A percentile compares a stretch with the other conserved stretches of the same genome.
Evolutionary conservation across 2,329 filamentous ascomycete species (phyloP).

Genomic region (Xylaria sp.): DNA sequence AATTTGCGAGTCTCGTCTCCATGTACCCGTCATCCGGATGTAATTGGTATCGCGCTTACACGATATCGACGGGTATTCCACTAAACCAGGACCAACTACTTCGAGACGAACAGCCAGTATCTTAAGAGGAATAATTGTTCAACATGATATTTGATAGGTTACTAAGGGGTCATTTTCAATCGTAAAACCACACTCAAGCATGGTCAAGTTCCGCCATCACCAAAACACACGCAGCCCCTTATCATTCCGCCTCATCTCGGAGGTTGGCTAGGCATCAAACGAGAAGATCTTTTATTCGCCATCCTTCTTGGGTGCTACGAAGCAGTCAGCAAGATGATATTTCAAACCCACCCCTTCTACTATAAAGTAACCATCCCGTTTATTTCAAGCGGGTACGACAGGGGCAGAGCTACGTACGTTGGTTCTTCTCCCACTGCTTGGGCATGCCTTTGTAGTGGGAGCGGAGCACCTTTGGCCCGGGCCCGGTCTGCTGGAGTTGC

Average conservation of each 20-base stretch:
- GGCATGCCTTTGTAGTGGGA: conserved; percentile 47
- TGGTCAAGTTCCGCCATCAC: not conserved
- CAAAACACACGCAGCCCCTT: not conserved
- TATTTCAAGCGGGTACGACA: not conserved
- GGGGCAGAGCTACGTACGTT: conserved; percentile 28
- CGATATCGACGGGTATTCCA: not conserved
- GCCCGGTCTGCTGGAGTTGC: conserved; percentile 27
- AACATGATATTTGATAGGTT: not conserved
- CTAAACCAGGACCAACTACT: not conserved
- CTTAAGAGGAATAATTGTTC: not conserved
- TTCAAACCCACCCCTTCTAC: not conserved
- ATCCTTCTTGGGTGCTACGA: conserved; percentile 42
- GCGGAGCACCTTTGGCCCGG: conserved; percentile 39
- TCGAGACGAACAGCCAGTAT: not conserved
- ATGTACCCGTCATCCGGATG: not conserved
- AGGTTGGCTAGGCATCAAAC: not conserved
- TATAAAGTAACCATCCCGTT: not conserved
- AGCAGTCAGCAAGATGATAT: conserved; percentile 24
- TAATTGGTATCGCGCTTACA: not conserved
- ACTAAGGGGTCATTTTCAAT: too few species aligned
- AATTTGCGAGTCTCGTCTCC: not conserved
- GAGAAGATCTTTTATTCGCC: conserved; percentile 9
- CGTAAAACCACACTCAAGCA: not conserved
- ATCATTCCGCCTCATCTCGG: not conserved
- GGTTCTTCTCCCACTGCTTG: conserved; percentile 48